Evolutionary conservation across 139 green algal genomes (phyloP), one percentile per base, ranked within the genome.

Genomic region (Chlamydomonas sphaeroides): DNA sequence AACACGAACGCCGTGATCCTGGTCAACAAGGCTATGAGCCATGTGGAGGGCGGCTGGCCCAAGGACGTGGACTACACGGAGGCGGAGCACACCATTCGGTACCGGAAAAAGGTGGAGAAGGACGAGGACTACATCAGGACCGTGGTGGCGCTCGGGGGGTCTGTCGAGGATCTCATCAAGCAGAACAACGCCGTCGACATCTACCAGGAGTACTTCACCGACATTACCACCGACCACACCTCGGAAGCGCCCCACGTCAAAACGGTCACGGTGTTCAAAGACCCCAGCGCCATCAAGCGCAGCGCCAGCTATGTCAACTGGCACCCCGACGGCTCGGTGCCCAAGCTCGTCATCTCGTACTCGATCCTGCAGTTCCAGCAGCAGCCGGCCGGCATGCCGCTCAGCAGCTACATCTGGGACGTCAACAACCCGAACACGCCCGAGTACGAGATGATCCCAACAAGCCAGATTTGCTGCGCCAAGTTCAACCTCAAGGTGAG

Each of bases 171-270:
- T 30, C 78, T 98, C 3, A 86, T 98, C 15, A 97, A 96, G 83
- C 90, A 97, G 85, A 99, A 99, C 89, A 98, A 98, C 72, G 93
- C 95, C 0, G 92, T 99, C 21, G 96, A 99, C 86, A 98, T 99
- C 56, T 99, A 98, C 79, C 86, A 98, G 89, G 89, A 98, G 83
- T 98, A 98, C 92, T 98, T 97, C 85, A 89, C 79, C 41, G 86
- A 87, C 30, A 61, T 67, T 2, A 62, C 63, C 5, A 61, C 83
- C n/a, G 91, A 96, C 77, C 90, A 95, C 75, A 90, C 67, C 39
- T 87, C 85, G n/a, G 92, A 96, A 62, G 78, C 87, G 48, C 92
- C 94, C 6, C 89, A 87, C 45, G 93, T 92, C 15, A 93, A 93
- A 67, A 98, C 93, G 0, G 32, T 98, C 1, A 95, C 96, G 18